phyloP scores from a whole-genome alignment of 148 eudicot genomes.

The Polygonum maritimum region DNA sequence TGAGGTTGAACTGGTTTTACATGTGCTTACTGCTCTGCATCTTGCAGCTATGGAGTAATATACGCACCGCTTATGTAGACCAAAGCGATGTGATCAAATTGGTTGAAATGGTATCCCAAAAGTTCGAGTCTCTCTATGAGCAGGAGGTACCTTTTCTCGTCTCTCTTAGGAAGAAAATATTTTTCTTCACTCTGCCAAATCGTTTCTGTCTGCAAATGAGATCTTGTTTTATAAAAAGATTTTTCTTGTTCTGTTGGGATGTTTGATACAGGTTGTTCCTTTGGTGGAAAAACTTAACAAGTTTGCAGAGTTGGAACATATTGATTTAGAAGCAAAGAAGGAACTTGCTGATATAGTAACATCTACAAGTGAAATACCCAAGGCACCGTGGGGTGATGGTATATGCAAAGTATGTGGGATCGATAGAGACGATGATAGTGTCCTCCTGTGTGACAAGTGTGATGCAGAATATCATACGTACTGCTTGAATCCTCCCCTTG shows the following conservation, averaged over 20 bases:
- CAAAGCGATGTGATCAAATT: slow-evolving; percentile 42
- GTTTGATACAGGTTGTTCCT: slow-evolving; percentile 35
- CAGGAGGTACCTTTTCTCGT: slow-evolving; percentile 33
- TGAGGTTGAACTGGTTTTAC: not conserved
- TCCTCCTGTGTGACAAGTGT: slow-evolving; percentile 64
- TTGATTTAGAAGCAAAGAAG: slow-evolving; percentile 36
- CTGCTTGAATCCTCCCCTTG: slow-evolving; percentile 67
- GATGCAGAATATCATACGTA: slow-evolving; percentile 74
- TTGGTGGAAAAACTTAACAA: slow-evolving; percentile 30
- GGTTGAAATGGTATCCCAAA: slow-evolving; percentile 38
- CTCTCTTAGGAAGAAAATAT: not conserved
- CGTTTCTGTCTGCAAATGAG: not conserved
- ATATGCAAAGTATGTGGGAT: slow-evolving; percentile 72
- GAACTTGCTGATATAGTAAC: slow-evolving; percentile 33
- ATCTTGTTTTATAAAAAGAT: not conserved
- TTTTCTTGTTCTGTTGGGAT: not conserved
- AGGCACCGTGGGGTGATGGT: slow-evolving; percentile 77
- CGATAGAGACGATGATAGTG: slow-evolving; percentile 61
- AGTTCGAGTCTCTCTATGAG: slow-evolving; percentile 46
- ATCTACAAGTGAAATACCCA: slow-evolving; percentile 42
- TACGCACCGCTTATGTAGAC: slow-evolving; percentile 32
- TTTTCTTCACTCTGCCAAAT: not conserved
- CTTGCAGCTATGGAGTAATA: slow-evolving; percentile 53
- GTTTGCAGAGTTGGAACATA: slow-evolving; percentile 28
- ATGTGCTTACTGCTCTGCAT: slow-evolving; percentile 20